Conservation (phyloP, 2,329 filamentous ascomycete genomes). For the Fusarium devonianum region DNA sequence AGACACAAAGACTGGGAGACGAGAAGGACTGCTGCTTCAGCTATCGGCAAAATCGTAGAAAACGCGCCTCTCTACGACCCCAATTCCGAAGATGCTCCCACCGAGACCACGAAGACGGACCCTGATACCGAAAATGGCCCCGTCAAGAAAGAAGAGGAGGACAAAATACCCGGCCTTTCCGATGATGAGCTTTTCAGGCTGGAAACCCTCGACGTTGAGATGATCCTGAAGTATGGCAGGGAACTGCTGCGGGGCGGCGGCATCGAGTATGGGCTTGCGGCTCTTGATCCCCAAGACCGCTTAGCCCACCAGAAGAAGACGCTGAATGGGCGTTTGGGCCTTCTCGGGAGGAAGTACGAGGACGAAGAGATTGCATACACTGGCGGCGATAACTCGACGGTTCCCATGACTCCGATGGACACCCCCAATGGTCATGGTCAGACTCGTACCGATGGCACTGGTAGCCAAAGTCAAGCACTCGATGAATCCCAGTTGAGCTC, state of each 20-base stretch:
- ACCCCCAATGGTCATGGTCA: conserved; percentile 45
- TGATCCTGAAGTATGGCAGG: conserved; percentile 83
- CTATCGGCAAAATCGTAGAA: conserved; percentile 90
- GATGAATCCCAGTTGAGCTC: conserved; percentile 84
- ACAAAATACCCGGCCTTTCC: conserved; percentile 51
- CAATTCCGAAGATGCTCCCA: conserved; percentile 72
- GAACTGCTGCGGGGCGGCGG: conserved; percentile 84
- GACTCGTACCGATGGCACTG: conserved; percentile 47
- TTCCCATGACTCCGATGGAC: conserved; percentile 56
- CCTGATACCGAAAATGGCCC: conserved; percentile 46
- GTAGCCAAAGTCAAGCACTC: conserved; percentile 50
- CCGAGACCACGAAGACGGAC: conserved; percentile 51
- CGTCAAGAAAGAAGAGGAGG: conserved; percentile 69
- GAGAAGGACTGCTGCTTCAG: conserved; percentile 88
- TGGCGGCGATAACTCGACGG: conserved; percentile 56
- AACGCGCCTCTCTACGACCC: conserved; percentile 90
- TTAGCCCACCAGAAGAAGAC: conserved; percentile 91
- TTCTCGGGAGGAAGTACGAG: conserved; percentile 83
- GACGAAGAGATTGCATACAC: conserved; percentile 76
- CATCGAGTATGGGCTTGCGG: conserved; percentile 83
- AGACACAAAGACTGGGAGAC: conserved; percentile 98
- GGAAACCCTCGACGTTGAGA: conserved; percentile 76
- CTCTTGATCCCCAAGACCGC: conserved; percentile 81
- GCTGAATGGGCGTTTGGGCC: conserved; percentile 78
- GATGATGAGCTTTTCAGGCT: conserved; percentile 74